Base-by-base conservation (phyloP, 1,139 yeast genomes). In the Blastobotrys illinoisensis region DNA sequence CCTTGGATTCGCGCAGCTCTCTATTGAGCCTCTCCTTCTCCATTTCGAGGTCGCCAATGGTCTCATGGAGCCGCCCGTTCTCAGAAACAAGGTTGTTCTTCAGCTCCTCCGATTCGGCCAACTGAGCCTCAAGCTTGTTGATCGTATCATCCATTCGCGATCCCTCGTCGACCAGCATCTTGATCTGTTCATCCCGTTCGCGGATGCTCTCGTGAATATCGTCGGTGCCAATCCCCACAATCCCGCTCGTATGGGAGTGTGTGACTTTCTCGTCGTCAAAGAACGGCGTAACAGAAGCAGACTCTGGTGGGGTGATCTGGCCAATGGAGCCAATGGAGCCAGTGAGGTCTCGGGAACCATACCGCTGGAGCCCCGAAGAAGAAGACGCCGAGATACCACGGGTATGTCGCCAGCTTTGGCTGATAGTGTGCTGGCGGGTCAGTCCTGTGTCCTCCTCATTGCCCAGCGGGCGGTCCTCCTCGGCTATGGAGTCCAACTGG, bases 61-160 rank as follows among this genome's bases (percentile, higher is more conserved):
- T 57, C 45, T 64, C 63, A 44, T 67, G 68, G 26, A 68, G 60
- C 24, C 68, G 62, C 5, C 63, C 67, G 51, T 67, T 67, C 54
- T 68, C 71, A 44, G 64, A 65, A 14, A 57, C 64, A 16, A 75
- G 68, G 2, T 72, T 69, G 7, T 60, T 55, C 49, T 62, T 67
- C 48, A 61, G 50, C 26, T 58, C 63, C 59, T 65, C 69, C 2
- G 68, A 57, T 58, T 71, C 65, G 28, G 64, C 55, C 58, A 68
- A 54, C 59, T 64, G 64, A 23, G 66, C 67, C 51, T 66, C 67
- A 19, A 68, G 60, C 36, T 58, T 60, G 43, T 61, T 62, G 49
- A 67, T 61, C 7, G 64, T 59, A 40, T 63, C 65, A 46, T 64
- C 69, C 64, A 67, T 59, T 36, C 66, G 56, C 4, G 71, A 60